These are phyloP conservation scores for Pseudofabraea citricarpa DNA, from an alignment of 2,329 filamentous ascomycete genomes.

Conservation along the genomic window DNA sequence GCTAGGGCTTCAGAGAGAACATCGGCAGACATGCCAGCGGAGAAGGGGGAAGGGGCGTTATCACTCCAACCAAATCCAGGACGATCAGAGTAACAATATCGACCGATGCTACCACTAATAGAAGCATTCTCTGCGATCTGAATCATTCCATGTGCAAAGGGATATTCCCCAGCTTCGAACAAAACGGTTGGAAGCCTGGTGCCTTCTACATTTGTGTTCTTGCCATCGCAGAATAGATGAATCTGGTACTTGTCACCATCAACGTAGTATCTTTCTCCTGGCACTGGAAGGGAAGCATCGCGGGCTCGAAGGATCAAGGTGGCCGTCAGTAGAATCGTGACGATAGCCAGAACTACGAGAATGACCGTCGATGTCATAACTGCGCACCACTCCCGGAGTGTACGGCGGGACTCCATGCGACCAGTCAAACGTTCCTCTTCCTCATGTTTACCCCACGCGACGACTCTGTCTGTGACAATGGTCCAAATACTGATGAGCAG, in stretches of 20 bases:
- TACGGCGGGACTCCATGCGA: constrained; percentile 77
- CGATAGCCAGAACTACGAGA: constrained; percentile 62
- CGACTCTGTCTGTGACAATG: constrained; percentile 72
- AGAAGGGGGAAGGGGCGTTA: constrained; percentile 88
- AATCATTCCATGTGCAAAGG: constrained; percentile 75
- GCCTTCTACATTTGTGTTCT: constrained; percentile 51
- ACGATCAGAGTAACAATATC: constrained; percentile 94
- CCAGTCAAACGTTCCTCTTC: constrained; percentile 92
- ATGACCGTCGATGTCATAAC: constrained; percentile 72
- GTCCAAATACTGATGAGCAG: constrained; percentile 75
- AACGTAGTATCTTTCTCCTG: constrained; percentile 74
- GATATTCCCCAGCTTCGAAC: constrained; percentile 76
- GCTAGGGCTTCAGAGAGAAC: constrained; percentile 82
- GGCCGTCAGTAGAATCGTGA: constrained; percentile 70
- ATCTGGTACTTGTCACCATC: constrained; percentile 81
- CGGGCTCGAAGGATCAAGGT: constrained; percentile 75
- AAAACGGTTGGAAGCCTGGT: constrained; percentile 71
- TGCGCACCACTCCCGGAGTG: constrained; percentile 76
- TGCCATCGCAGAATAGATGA: constrained; percentile 82
- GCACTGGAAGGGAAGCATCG: constrained; percentile 68
- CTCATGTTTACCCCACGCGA: constrained; percentile 86
- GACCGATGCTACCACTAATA: constrained; percentile 73
- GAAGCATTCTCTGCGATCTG: constrained; percentile 72
- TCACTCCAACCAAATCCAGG: constrained; percentile 87
- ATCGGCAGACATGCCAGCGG: constrained; percentile 87